Evolutionary conservation across 345 rosid genomes (phyloP), one percentile per base, ranked within the genome.

Genomic region (Sisymbrium irio): DNA sequence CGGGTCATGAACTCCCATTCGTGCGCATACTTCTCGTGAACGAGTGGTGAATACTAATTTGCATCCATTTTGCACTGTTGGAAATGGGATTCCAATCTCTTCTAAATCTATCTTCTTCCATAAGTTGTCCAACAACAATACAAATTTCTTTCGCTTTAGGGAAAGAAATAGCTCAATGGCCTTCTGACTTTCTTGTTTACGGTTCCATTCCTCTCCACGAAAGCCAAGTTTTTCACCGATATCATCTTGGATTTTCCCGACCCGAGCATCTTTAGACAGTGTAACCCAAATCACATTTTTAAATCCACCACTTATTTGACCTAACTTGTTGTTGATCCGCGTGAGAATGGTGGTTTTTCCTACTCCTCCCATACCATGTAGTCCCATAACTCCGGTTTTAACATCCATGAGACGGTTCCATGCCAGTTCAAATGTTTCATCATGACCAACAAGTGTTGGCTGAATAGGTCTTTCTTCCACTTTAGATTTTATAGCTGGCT

Each of bases 261-360:
- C 3, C 2, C 3, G 11, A 2, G 19, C 7, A 12, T 15, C 20
- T 18, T 6, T 27, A 17, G 39, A 58, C 35, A 62, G 35, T 37
- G 9, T 32, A 51, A 51, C 32, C 27, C 27, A 51, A 5, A 51
- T 22, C 4, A 51, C 56, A 5, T 10, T 12, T 5, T 65, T 10
- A 4, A 47, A 17, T 7, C 15, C 17, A 8, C 9, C 42, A 28
- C 18, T 0, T 45, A 6, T 35, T 13, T 47, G 18, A 7, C 0
- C 0, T 35, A 71, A 47, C 22, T 9, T 71, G 7, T 58, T 71
- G 30, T 65, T 65, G 42, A 77, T 71, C 4, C 30, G 67, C 0
- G 39, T 42, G 13, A 77, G 72, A 22, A 77, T 72, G 22, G 80
- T 77, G 3, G 56, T 50, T 22, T 22, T 50, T 11, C 56, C 32